Evolutionary conservation across 164 flowering plant species (phyloP).

Genomic region (Macadamia integrifolia): DNA sequence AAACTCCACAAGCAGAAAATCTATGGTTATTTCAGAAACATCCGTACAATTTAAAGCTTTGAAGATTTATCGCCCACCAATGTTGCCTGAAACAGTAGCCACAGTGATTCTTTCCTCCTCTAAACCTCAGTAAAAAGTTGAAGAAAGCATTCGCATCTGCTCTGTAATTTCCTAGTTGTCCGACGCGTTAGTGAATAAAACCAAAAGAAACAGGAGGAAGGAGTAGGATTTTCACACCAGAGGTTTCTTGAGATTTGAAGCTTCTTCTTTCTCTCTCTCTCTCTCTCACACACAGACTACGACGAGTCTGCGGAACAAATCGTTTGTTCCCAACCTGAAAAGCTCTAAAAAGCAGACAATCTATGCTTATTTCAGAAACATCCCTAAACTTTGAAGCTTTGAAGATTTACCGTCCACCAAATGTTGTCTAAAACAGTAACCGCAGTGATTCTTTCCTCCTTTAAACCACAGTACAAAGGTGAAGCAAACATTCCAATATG

Average conservation of each 20-base stretch:
- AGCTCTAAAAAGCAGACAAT: not conserved
- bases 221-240: not conserved
- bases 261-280: no score
- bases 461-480: conserved; percentile 1
- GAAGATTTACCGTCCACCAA: no score
- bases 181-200: not conserved
- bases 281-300: no score
- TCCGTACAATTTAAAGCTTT: not conserved
- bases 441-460: conserved; percentile 3
- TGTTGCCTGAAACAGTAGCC: not conserved
- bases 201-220: not conserved
- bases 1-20: not conserved
- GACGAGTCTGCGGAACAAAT: no score
- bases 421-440: not conserved
- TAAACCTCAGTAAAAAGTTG: conserved; percentile 4
- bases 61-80: not conserved
- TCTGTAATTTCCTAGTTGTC: not conserved
- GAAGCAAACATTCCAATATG: not conserved
- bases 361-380: not conserved
- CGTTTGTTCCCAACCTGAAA: not conserved
- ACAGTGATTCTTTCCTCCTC: conserved; percentile 3
- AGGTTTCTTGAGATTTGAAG: not conserved
- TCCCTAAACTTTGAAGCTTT: not conserved
- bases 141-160: not conserved
- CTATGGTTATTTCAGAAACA: not conserved